A percentile compares a stretch with the other conserved stretches of the same genome.
These are phyloP conservation scores for Serendipita sp. DNA, from an alignment of 768 basidiomycete genomes.

Conservation along the genomic window DNA sequence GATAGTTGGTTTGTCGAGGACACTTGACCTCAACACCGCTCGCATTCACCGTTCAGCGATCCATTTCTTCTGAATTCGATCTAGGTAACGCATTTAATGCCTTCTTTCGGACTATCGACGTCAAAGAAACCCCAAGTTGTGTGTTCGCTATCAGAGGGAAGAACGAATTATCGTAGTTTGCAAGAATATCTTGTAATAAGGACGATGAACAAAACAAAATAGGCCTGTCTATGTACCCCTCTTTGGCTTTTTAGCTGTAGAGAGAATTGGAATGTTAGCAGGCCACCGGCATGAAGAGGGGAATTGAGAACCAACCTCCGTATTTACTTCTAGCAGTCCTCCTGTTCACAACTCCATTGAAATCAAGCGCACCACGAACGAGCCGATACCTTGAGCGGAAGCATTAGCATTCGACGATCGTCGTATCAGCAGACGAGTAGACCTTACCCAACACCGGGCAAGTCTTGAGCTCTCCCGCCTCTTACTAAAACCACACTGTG, in stretches of 20 bases:
- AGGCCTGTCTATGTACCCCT: constrained; percentile 12
- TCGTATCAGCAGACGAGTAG: constrained; percentile 6
- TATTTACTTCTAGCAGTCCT: constrained; percentile 77
- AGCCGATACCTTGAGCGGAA: constrained; percentile 64
- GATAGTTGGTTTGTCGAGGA: no score
- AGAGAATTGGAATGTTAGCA: not conserved
- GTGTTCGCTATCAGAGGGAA: no score
- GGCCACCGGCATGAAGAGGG: not conserved
- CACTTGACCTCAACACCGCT: no score
- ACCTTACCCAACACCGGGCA: constrained; percentile 85
- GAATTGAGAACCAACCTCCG: constrained; percentile 42
- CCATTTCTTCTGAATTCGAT: no score
- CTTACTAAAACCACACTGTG: constrained; percentile 91
- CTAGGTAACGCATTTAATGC: no score
- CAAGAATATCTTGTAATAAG: no score
- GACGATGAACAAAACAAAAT: no score
- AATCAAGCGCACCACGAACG: constrained; percentile 83
- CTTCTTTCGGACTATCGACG: no score
- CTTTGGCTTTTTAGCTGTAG: constrained; percentile 74
- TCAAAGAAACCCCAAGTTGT: no score
- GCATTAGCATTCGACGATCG: not conserved
- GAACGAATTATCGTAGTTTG: no score
- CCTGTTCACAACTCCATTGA: constrained; percentile 77
- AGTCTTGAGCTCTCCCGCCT: constrained; percentile 92
- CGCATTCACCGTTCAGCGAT: no score